Conservation (phyloP, 1,284 basidiomycete species). For the Apiotrichum akiyoshidainum region DNA sequence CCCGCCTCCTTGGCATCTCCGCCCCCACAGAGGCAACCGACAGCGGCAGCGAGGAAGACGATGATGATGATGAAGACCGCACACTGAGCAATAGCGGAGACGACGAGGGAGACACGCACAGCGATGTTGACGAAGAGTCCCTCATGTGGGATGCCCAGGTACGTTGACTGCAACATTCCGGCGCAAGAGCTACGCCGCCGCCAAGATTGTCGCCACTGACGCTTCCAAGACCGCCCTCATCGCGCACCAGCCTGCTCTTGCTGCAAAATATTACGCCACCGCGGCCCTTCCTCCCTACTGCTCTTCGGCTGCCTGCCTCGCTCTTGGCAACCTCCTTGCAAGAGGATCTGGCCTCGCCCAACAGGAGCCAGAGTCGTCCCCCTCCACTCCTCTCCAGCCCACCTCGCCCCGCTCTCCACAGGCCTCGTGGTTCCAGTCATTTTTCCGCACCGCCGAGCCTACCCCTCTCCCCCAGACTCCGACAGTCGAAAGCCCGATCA, state of each 20-base stretch:
- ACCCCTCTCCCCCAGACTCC: background rate
- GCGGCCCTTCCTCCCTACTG: constrained; percentile 42
- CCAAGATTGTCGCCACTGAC: background rate
- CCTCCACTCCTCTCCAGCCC: background rate
- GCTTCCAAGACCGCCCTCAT: constrained; percentile 39
- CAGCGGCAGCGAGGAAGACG: constrained; percentile 8
- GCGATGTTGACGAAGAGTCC: constrained; percentile 34
- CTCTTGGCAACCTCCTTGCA: constrained; percentile 41
- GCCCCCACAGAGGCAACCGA: constrained; percentile 6
- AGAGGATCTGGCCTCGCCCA: constrained; percentile 32
- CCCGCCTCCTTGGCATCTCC: constrained; percentile 22
- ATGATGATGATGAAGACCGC: constrained; percentile 10
- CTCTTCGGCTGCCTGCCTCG: constrained; percentile 40
- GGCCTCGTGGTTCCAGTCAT: constrained; percentile 18
- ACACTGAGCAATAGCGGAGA: constrained; percentile 15
- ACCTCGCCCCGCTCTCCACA: constrained; percentile 8
- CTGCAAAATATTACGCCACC: constrained; percentile 35
- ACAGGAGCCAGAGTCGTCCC: constrained; percentile 5
- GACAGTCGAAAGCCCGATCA: background rate
- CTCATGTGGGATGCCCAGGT: constrained; percentile 47
- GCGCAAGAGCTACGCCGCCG: background rate
- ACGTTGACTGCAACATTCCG: constrained; percentile 13
- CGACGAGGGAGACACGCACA: constrained; percentile 16
- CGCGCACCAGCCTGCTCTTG: constrained; percentile 38
- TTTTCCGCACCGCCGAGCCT: constrained; percentile 16